phyloP scores from a whole-genome alignment of 2,329 filamentous ascomycete species.

The Penicillium sumatraense region DNA sequence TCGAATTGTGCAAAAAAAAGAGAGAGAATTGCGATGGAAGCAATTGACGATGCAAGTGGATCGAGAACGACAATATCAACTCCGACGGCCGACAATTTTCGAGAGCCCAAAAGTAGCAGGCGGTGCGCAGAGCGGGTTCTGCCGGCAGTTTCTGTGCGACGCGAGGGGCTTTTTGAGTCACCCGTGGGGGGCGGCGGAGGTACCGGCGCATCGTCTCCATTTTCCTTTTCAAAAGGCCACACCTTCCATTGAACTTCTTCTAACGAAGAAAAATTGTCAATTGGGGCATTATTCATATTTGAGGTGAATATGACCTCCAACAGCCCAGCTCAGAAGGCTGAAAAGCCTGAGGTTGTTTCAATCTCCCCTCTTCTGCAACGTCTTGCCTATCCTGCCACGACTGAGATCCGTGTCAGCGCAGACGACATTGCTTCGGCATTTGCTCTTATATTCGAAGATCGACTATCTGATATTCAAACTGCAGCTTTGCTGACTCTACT shows the following conservation, averaged over 20 bases:
- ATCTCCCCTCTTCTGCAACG: conserved; percentile 54
- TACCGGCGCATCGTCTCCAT: conserved; percentile 8
- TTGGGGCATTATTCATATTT: background rate
- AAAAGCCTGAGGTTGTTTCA: conserved; percentile 45
- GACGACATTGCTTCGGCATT: conserved; percentile 88
- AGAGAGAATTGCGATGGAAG: conserved; percentile 7
- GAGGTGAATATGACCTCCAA: background rate
- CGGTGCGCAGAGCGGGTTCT: conserved; percentile 21
- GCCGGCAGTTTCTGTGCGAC: conserved; percentile 5
- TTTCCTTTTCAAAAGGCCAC: conserved; percentile 13
- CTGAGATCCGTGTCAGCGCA: conserved; percentile 64
- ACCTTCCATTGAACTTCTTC: background rate
- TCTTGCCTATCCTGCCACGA: conserved; percentile 49
- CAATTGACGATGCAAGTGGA: conserved; percentile 14
- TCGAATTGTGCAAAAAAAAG: no score
- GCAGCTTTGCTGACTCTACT: conserved; percentile 86
- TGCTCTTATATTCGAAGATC: conserved; percentile 87
- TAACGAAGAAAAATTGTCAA: background rate
- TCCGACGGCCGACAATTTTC: conserved; percentile 30
- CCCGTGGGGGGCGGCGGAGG: no score
- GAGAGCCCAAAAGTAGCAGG: conserved; percentile 20
- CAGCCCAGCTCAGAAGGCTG: conserved; percentile 5
- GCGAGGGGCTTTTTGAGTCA: background rate
- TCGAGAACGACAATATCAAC: conserved; percentile 10
- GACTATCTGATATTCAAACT: conserved; percentile 84